phyloP scores from a whole-genome alignment of 2,329 filamentous ascomycete genomes.

The Paramyrothecium sp. region DNA sequence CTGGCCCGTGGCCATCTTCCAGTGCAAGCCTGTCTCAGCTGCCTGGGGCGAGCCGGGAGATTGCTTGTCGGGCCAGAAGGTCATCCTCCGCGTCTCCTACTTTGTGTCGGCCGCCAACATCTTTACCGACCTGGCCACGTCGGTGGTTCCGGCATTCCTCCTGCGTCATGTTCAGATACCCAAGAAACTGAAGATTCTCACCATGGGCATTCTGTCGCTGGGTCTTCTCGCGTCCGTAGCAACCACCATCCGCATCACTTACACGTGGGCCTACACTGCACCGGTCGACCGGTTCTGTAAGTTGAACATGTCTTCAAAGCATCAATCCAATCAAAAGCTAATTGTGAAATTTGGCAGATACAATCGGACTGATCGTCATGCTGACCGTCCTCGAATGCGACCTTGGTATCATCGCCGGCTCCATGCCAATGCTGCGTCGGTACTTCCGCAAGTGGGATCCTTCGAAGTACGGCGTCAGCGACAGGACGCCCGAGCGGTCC shows the following conservation, averaged over 20 bases:
- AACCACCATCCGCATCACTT: conserved; percentile 15
- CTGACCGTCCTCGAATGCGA: conserved; percentile 20
- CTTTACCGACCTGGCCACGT: conserved; percentile 11
- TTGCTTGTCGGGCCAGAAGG: conserved; percentile 9
- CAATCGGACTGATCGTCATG: conserved; percentile 17
- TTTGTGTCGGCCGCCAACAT: conserved; percentile 15
- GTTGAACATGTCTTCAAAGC: not conserved
- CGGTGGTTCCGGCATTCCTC: conserved; percentile 10
- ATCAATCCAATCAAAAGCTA: not conserved
- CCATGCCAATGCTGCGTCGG: conserved; percentile 18
- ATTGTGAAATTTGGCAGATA: conserved; percentile 6
- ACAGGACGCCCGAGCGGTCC: conserved; percentile 7
- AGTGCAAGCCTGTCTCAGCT: conserved; percentile 16
- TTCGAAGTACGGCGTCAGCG: conserved; percentile 6
- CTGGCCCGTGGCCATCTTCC: conserved; percentile 16
- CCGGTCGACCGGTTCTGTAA: conserved; percentile 6
- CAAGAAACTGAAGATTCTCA: conserved; percentile 10
- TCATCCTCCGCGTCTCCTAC: conserved; percentile 12
- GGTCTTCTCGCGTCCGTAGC: conserved; percentile 14
- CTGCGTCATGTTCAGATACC: conserved; percentile 13
- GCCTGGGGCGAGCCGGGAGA: conserved; percentile 13
- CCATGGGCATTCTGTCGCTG: conserved; percentile 11
- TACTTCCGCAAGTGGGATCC: conserved; percentile 12
- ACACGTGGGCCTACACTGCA: conserved; percentile 12
- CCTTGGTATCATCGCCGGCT: conserved; percentile 21